Evolutionary conservation across 305 asterid species (phyloP).

Genomic region (Solanum hybrid): DNA sequence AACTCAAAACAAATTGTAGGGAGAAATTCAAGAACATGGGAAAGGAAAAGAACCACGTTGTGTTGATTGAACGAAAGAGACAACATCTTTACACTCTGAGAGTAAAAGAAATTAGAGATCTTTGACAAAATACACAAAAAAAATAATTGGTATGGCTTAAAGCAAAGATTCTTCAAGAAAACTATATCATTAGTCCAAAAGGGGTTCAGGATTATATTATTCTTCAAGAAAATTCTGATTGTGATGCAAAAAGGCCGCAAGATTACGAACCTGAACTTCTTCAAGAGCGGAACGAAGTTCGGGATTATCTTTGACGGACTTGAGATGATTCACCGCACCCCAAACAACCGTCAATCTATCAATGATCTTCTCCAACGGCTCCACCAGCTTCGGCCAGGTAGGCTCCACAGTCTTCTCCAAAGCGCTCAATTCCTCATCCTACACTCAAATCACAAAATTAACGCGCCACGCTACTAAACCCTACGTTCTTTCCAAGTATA

Average conservation of each 20-base stretch:
- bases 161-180: neutral
- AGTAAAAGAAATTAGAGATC: neutral
- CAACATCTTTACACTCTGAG: neutral
- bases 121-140: neutral
- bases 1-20: neutral
- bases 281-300: conserved; percentile 93
- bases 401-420: conserved; percentile 87
- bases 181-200: neutral
- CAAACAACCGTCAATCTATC: conserved; percentile 70
- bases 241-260: neutral
- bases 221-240: neutral
- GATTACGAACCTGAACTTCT: conserved; percentile 71
- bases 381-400: conserved; percentile 88
- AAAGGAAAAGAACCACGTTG: neutral
- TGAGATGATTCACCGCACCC: conserved; percentile 93
- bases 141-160: neutral
- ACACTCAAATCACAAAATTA: conserved; percentile 7
- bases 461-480: neutral
- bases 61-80: neutral
- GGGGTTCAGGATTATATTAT: neutral
- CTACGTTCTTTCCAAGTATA: neutral
- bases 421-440: conserved; percentile 67
- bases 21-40: neutral
- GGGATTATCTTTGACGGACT: conserved; percentile 75
- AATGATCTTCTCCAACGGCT: conserved; percentile 72